phyloP scores from a whole-genome alignment of 176 grass and related monocot genomes.

The Poa annua region DNA sequence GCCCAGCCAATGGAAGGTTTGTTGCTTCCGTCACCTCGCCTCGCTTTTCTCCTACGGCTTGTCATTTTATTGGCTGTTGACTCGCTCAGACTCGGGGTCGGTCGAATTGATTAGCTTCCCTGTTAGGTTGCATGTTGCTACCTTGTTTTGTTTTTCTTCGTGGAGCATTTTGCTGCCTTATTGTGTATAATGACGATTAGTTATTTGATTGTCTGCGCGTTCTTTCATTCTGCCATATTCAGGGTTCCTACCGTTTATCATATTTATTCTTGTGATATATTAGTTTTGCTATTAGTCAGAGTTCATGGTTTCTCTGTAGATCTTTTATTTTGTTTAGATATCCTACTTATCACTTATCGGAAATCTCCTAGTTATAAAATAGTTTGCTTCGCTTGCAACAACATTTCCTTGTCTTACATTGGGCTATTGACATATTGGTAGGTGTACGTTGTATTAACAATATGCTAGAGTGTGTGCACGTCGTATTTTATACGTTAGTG shows the following conservation, averaged over 20 bases:
- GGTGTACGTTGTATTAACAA: neutral
- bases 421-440: neutral
- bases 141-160: neutral
- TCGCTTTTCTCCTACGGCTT: slow-evolving; percentile 6
- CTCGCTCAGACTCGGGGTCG: neutral
- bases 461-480: neutral
- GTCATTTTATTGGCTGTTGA: slow-evolving; percentile 6
- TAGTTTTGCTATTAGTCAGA: slow-evolving; percentile 6
- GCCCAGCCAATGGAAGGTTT: slow-evolving; percentile 93
- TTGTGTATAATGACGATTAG: neutral
- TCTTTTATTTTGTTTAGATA: neutral
- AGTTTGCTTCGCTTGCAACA: neutral
- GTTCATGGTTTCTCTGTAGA: neutral
- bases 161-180: neutral
- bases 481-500: slow-evolving; percentile 24
- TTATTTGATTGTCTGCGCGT: neutral
- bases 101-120: slow-evolving; percentile 17
- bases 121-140: slow-evolving; percentile 13
- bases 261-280: slow-evolving; percentile 10
- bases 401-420: neutral
- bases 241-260: neutral
- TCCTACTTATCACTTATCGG: neutral
- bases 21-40: slow-evolving; percentile 13
- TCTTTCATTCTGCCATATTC: neutral
- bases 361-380: slow-evolving; percentile 1